A percentile compares a stretch with the other conserved stretches of the same genome.
phyloP scores from a whole-genome alignment of 2,329 filamentous ascomycete species.

The Trichoderma atroviride region DNA sequence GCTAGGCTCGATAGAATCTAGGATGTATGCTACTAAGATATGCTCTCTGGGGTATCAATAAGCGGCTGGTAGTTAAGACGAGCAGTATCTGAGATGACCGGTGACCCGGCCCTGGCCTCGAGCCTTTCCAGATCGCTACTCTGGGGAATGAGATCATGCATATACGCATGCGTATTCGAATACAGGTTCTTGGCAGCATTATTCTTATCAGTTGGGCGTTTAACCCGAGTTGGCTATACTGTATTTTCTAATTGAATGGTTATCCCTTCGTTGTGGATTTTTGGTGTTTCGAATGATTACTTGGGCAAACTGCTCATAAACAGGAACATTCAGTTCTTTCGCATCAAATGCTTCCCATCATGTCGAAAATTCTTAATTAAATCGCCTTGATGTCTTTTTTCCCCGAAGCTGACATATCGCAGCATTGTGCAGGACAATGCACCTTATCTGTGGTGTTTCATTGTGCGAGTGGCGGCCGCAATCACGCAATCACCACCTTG shows the following conservation, averaged over 20 bases:
- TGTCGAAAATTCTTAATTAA: neutral
- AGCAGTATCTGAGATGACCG: neutral
- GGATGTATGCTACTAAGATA: neutral
- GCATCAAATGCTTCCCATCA: neutral
- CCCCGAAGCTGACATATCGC: neutral
- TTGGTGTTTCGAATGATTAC: neutral
- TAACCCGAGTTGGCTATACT: neutral
- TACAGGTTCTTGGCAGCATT: neutral
- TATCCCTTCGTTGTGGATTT: neutral
- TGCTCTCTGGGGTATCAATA: slow-evolving; percentile 1
- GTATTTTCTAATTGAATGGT: neutral
- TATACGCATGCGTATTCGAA: neutral
- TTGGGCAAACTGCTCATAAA: neutral
- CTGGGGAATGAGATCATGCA: slow-evolving; percentile 17
- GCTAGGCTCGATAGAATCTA: slow-evolving; percentile 21
- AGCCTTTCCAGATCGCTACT: neutral
- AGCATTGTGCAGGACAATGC: neutral
- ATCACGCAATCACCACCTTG: slow-evolving; percentile 26
- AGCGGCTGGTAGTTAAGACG: neutral
- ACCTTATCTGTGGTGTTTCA: slow-evolving; percentile 17
- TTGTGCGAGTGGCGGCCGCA: slow-evolving; percentile 20
- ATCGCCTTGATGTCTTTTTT: neutral
- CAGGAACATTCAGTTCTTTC: neutral
- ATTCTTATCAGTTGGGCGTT: neutral
- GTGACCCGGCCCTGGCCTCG: neutral